These are phyloP conservation scores for Aegilops longissima DNA, from an alignment of 176 grass and related monocot genomes.

Conservation along the genomic window DNA sequence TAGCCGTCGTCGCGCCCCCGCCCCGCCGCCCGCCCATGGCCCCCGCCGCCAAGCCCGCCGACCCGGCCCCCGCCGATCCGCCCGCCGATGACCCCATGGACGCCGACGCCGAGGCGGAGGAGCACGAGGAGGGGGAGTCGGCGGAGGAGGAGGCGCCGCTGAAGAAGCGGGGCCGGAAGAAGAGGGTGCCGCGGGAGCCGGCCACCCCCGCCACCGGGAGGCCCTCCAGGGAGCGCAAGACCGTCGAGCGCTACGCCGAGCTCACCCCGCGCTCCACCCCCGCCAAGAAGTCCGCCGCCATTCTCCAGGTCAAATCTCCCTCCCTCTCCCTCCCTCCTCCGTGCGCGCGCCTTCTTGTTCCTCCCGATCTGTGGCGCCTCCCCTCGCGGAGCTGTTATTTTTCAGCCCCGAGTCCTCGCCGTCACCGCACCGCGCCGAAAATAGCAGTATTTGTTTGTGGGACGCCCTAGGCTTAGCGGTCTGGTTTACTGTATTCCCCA, in stretches of 20 bases:
- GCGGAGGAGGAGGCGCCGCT: not conserved
- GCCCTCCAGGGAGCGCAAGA: constrained; percentile 84
- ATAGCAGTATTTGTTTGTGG: not conserved
- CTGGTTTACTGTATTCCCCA: too few species aligned
- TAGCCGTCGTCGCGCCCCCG: not conserved
- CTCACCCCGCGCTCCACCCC: constrained; percentile 43
- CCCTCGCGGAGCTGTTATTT: not conserved
- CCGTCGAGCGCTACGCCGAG: constrained; percentile 84
- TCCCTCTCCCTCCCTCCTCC: too few species aligned
- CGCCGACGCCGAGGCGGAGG: not conserved
- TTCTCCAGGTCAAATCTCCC: constrained; percentile 54
- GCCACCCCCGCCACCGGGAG: constrained; percentile 29
- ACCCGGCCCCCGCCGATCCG: constrained; percentile 32
- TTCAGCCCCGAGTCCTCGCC: too few species aligned
- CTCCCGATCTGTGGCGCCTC: constrained; percentile 22
- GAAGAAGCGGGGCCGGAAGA: constrained; percentile 28
- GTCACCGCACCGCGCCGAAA: not conserved
- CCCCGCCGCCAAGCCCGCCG: constrained; percentile 30
- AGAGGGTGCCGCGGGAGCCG: constrained; percentile 17
- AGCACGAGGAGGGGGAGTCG: not conserved
- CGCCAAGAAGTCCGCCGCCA: constrained; percentile 57
- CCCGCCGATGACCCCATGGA: constrained; percentile 40
- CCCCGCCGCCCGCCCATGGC: constrained; percentile 38
- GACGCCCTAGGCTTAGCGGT: too few species aligned
- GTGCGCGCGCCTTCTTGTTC: not conserved